A percentile compares a stretch with the other conserved stretches of the same genome.
Evolutionary conservation across 768 basidiomycete genomes (phyloP).

Genomic region (Filobasidium wieringae): DNA sequence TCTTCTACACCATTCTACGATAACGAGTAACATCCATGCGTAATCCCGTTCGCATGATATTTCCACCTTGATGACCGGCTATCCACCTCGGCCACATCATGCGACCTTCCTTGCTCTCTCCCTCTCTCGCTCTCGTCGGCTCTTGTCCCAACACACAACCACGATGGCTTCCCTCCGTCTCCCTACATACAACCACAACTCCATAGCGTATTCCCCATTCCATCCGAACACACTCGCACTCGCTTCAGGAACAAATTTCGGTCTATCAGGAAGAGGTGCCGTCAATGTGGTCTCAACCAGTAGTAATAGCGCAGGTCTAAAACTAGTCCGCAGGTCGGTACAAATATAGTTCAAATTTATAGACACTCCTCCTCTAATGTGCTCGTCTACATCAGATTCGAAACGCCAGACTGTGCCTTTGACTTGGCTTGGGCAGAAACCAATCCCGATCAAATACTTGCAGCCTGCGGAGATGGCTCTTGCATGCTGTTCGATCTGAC

Average conservation of each 20-base stretch:
- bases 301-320: not conserved
- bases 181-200: conserved; percentile 35
- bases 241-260: conserved; percentile 75
- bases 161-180: no score
- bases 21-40: no score
- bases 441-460: conserved; percentile 84
- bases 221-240: conserved; percentile 37
- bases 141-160: no score
- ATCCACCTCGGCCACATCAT: no score
- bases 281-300: conserved; percentile 41
- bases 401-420: conserved; percentile 78
- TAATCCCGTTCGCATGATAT: no score
- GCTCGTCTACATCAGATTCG: conserved; percentile 49
- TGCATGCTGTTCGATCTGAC: conserved; percentile 81
- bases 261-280: conserved; percentile 89
- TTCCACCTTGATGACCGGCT: no score
- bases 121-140: no score
- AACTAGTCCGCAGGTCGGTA: not conserved
- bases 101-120: no score
- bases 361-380: conserved; percentile 10
- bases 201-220: conserved; percentile 38
- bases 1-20: no score
- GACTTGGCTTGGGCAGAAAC: conserved; percentile 90
- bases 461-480: conserved; percentile 80
- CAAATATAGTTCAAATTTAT: conserved; percentile 11